phyloP scores from a whole-genome alignment of 208 protist species.

The Naegleria lovaniensis region DNA sequence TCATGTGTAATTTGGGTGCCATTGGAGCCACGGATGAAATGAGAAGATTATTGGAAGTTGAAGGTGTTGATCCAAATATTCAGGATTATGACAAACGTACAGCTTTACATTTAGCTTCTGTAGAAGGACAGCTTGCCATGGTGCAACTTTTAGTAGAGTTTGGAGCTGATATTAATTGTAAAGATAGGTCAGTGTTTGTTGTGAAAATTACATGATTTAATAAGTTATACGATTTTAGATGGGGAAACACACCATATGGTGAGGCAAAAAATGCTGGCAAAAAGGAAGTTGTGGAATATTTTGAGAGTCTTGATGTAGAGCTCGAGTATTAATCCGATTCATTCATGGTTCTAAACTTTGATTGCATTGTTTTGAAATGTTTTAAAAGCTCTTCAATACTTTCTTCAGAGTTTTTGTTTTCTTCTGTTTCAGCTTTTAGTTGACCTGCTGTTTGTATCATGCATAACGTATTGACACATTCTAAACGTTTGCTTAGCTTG shows the following conservation, averaged over 20 bases:
- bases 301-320: slow-evolving; percentile 3
- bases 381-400: neutral
- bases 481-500: slow-evolving; percentile 28
- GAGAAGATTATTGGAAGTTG: neutral
- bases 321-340: neutral
- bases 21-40: neutral
- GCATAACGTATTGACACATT: neutral
- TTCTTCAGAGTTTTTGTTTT: neutral
- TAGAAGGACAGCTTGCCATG: slow-evolving; percentile 39
- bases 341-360: neutral
- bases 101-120: slow-evolving; percentile 44
- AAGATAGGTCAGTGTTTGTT: slow-evolving; percentile 32
- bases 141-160: slow-evolving; percentile 41
- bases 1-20: neutral
- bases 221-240: slow-evolving; percentile 11
- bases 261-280: slow-evolving; percentile 28
- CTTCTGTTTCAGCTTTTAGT: neutral
- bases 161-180: slow-evolving; percentile 36
- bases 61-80: slow-evolving; percentile 25
- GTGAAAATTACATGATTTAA: neutral
- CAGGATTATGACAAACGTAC: slow-evolving; percentile 46
- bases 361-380: neutral
- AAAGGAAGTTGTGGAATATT: slow-evolving; percentile 27
- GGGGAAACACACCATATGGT: slow-evolving; percentile 38
- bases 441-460: neutral